These are phyloP conservation scores for Dorcoceras hygrometricum DNA, from an alignment of 257 asterid genomes.

Conservation along the genomic window DNA sequence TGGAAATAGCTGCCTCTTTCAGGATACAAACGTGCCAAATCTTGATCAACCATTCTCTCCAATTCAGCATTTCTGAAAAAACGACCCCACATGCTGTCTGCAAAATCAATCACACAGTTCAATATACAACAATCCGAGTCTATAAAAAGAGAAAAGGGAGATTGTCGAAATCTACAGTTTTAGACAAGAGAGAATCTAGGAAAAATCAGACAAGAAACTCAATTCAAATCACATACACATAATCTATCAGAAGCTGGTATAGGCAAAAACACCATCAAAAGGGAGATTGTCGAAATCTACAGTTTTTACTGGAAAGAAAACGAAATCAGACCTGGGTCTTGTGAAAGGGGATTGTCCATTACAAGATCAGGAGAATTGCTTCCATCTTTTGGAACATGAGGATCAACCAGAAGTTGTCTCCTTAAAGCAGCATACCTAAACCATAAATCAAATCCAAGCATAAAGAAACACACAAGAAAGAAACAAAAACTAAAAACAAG, in stretches of 20 bases:
- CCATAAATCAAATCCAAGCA: not conserved
- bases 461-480: not conserved
- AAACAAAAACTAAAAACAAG: not conserved
- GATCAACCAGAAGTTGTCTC: conserved; percentile 88
- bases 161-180: too few relatives aligned
- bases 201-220: not conserved
- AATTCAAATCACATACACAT: not conserved
- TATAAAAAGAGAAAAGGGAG: too few relatives aligned
- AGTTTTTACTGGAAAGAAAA: not conserved
- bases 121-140: not conserved
- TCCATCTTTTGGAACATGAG: conserved; percentile 75
- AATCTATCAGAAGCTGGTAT: not conserved
- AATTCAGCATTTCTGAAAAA: conserved; percentile 87
- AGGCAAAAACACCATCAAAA: too few relatives aligned
- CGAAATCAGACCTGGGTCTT: conserved; percentile 66
- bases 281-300: not conserved
- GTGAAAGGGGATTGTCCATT: conserved; percentile 93
- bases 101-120: conserved; percentile 9
- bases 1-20: conserved; percentile 94
- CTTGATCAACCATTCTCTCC: conserved; percentile 97
- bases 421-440: conserved; percentile 76
- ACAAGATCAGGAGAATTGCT: conserved; percentile 66
- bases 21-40: conserved; percentile 92
- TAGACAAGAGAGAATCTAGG: not conserved
- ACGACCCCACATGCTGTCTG: conserved; percentile 99